Evolutionary conservation across 73 alveolate genomes (phyloP).

Genomic region (Paraurostyla sp.): DNA sequence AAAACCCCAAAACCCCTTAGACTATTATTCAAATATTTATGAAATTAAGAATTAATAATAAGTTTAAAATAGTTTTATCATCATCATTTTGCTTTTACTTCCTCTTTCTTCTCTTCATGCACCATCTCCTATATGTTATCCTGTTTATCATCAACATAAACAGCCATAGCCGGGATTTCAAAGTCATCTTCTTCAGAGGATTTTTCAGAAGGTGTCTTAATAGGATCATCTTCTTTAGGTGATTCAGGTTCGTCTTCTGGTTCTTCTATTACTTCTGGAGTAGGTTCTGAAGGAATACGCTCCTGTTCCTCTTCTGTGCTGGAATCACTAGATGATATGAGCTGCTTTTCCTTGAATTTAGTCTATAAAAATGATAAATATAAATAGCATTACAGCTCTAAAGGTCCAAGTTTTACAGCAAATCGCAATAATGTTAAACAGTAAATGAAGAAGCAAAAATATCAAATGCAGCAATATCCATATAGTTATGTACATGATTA

Average conservation of each 20-base stretch:
- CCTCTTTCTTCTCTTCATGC: no score
- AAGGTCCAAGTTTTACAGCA: slow-evolving; percentile 47
- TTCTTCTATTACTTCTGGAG: slow-evolving; percentile 19
- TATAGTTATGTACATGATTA: slow-evolving; percentile 22
- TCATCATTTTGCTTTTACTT: no score
- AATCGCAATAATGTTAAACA: neutral
- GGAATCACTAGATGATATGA: slow-evolving; percentile 5
- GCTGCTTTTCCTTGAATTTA: slow-evolving; percentile 6
- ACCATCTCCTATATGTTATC: slow-evolving; percentile 19
- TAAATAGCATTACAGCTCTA: neutral
- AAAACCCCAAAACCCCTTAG: no score
- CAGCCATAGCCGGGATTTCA: slow-evolving; percentile 32
- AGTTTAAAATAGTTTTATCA: no score
- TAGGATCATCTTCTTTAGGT: neutral
- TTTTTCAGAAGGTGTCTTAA: slow-evolving; percentile 1
- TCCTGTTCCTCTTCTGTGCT: slow-evolving; percentile 16
- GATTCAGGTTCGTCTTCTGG: neutral
- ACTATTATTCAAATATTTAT: no score
- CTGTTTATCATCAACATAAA: slow-evolving; percentile 9
- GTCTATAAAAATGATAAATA: neutral
- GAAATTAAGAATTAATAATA: no score
- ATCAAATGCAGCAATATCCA: slow-evolving; percentile 37
- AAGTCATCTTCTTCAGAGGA: slow-evolving; percentile 30
- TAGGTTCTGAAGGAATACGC: slow-evolving; percentile 7
- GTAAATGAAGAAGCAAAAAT: neutral